These are phyloP conservation scores for Triticum turgidum DNA, from an alignment of 176 grass and related monocot genomes.

Conservation along the genomic window DNA sequence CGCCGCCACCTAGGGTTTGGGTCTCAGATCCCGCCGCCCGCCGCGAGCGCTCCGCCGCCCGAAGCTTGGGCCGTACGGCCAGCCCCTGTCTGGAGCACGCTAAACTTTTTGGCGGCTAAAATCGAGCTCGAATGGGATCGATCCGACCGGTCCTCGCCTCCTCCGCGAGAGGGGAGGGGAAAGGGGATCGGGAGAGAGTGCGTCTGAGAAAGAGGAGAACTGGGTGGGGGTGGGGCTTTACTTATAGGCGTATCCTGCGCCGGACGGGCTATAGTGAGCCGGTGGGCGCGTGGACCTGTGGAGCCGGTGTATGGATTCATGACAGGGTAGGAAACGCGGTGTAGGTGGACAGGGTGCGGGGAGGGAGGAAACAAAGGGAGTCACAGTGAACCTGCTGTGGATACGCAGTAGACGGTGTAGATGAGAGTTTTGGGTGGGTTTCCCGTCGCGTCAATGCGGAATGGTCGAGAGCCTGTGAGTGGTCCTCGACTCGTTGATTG, in stretches of 20 bases:
- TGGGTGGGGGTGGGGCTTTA: not conserved
- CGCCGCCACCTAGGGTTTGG: conserved; percentile 44
- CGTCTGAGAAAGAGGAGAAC: conserved; percentile 3
- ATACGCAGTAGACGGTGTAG: not conserved
- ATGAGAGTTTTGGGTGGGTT: not conserved
- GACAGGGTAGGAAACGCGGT: not conserved
- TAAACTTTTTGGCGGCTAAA: not conserved
- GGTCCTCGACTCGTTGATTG: too few species aligned
- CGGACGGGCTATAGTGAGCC: not conserved
- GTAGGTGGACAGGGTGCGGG: not conserved
- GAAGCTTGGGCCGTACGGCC: not conserved
- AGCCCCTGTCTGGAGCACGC: not conserved
- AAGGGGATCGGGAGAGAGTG: conserved; percentile 5
- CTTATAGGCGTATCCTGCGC: conserved; percentile 60
- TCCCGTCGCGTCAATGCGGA: too few species aligned
- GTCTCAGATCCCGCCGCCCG: conserved; percentile 31
- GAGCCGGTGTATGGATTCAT: not conserved
- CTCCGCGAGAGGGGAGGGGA: not conserved
- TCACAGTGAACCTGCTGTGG: not conserved
- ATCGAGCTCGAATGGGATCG: not conserved
- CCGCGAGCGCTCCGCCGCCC: not conserved
- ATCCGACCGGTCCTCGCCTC: not conserved
- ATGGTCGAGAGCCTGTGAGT: too few species aligned
- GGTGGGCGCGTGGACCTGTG: not conserved
- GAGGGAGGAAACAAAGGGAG: rapidly evolving